Base-by-base conservation (phyloP, 2,329 filamentous ascomycete genomes). In the Escovopsis weberi region DNA sequence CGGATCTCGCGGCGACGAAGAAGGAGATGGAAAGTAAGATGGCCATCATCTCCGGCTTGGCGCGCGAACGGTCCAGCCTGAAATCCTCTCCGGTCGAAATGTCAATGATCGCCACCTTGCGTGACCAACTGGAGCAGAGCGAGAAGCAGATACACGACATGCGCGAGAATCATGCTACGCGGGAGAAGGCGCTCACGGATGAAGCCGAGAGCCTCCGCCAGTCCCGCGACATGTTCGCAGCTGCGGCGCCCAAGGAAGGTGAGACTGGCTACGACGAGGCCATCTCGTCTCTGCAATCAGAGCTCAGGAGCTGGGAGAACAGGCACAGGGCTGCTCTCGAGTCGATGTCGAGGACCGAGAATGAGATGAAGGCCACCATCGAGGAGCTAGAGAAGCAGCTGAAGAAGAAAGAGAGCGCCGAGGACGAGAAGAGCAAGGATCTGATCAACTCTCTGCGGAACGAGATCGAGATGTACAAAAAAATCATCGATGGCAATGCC, bases 1-100 rank as follows among this genome's bases (percentile, higher is more conserved):
- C 79, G 6, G 89, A 94, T 51, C 75, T 95, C 44, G 69, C 79
- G 26, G 80, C 78, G 4, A 77, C 87, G 19, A 91, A 85, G 67
- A 94, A 87, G 66, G 91, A 98, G 61, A 94, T 96, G 82, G 91
- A 98, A 57, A 80, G 76, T 48, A 98, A 98, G 74, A 87, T 89
- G 69, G 85, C 85, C 28, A 88, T 98, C 56, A 96, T 98, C 52
- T 85, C 86, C 28, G 91, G 91, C 6, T 70, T 98, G 48, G 94
- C 91, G 4, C 81, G 91, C 42, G 93, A 98, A 62, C 74, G 93
- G 45, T 89, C 86, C 3, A 95, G 87, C 63, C 72, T 95, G 64
- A 86, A 89, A 58, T 74, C 59, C 2, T 82, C 83, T 23, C 83
- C 87, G 7, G 80, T 94, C 56, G 91, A 98, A 56, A 93, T 95